Conservation (phyloP, 169 alveolate species). For the Eimeria sp. region DNA sequence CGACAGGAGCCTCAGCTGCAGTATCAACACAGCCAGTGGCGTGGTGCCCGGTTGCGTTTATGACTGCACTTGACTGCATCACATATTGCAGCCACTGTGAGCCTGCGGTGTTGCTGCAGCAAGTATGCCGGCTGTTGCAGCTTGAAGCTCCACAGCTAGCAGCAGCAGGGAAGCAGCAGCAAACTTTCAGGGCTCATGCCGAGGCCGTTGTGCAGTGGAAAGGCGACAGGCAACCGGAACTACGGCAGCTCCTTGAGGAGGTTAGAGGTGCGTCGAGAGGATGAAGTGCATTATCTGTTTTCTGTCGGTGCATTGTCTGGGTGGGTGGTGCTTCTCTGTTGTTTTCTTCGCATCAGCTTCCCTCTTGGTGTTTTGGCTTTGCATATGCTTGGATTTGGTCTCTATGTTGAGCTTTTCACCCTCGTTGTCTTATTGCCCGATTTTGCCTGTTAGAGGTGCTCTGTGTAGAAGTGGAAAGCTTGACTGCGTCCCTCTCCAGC, state of each 20-base stretch:
- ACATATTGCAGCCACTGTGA: constrained; percentile 27
- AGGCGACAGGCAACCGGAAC: neutral
- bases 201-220: constrained; percentile 39
- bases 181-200: neutral
- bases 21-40: neutral
- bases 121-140: constrained; percentile 58
- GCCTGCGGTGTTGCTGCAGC: constrained; percentile 55
- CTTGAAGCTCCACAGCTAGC: constrained; percentile 53
- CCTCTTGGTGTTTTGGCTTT: no score
- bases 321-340: neutral
- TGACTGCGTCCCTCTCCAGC: neutral
- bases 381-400: neutral
- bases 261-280: constrained; percentile 4
- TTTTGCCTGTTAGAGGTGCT: neutral
- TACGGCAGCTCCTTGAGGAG: constrained; percentile 16
- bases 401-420: neutral
- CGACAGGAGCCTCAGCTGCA: neutral
- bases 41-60: neutral
- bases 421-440: neutral
- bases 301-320: neutral
- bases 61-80: constrained; percentile 47
- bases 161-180: constrained; percentile 33
- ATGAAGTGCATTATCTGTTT: neutral
- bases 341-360: neutral
- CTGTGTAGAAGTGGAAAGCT: neutral